These are phyloP conservation scores for Hansenula anomala DNA, from an alignment of 1,139 yeast species.

Conservation along the genomic window DNA sequence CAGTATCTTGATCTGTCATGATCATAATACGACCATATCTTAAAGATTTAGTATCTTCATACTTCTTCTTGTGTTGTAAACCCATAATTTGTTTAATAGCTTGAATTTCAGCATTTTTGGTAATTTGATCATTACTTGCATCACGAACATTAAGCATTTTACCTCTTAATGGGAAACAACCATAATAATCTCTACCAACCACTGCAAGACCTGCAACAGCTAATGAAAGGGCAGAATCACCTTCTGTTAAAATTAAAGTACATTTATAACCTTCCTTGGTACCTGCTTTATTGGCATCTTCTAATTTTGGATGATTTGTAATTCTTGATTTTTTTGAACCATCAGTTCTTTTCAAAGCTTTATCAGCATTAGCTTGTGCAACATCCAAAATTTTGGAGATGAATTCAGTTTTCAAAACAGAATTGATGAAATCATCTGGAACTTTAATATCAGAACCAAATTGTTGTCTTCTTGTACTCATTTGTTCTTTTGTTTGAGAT, in stretches of 20 bases:
- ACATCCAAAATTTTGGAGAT: conserved; percentile 78
- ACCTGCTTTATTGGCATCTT: conserved; percentile 97
- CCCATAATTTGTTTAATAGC: conserved; percentile 96
- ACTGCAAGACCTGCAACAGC: conserved; percentile 95
- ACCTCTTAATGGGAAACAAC: conserved; percentile 95
- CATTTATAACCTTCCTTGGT: conserved; percentile 89
- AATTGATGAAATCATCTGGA: conserved; percentile 71
- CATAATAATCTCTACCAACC: conserved; percentile 93
- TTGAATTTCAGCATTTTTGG: conserved; percentile 90
- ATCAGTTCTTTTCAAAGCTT: conserved; percentile 85
- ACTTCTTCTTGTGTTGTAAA: conserved; percentile 83
- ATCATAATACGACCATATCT: conserved; percentile 98
- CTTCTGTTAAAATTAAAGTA: conserved; percentile 92
- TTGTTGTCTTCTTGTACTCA: conserved; percentile 82
- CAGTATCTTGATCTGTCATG: conserved; percentile 99
- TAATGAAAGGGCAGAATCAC: conserved; percentile 91
- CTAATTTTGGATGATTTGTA: conserved; percentile 85
- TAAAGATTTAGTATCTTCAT: conserved; percentile 66
- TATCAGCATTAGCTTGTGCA: conserved; percentile 84
- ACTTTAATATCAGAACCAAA: conserved; percentile 84
- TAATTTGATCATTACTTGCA: conserved; percentile 89
- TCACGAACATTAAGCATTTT: conserved; percentile 93
- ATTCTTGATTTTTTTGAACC: conserved; percentile 82
- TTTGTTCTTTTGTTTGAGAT: conserved; percentile 94
- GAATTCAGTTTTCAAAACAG: conserved; percentile 72